Base-by-base conservation (phyloP, 371 early-diverging fungal genomes). In the Basidiobolus meristosporus region DNA sequence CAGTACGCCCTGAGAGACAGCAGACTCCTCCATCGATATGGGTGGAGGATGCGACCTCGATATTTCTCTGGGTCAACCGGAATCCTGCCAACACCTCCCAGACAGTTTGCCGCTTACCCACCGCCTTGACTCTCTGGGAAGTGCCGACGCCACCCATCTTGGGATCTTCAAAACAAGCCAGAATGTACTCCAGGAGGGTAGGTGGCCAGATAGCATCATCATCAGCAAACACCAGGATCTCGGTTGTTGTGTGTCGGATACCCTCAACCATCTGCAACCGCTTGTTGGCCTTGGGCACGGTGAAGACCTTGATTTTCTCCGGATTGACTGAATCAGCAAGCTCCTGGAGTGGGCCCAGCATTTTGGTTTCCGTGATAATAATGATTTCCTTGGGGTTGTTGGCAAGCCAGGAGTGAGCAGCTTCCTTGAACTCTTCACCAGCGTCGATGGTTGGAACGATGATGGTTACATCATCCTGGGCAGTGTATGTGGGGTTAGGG, bases 1-100 rank as follows among this genome's bases (percentile, higher is more conserved):
- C 80, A 9, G 80, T 79, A n/a, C 80, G 60, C 12, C 80, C 80
- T 1, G 77, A 77, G 15, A 79, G 51, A 46, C 80, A 79, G 40
- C 77, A 79, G 9, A 77, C 71, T 16, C 80, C 80, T 26, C 77
- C 80, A 41, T 79, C 80, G 30, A 79, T 79, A 44, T 79, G 76
- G 0, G 80, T 75, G 7, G 76, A 70, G 1, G 80, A 66, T 2
- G 77, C 76, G 39, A 77, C 72, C 43, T 79, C 80, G 38, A 79
- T 74, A 39, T 79, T 79, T 26, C 80, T 66, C 46, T 76, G 67
- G 29, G 77, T 68, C 34, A 79, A 52, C 21, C 80, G 69, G 47
- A 68, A 79, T 0, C 75, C 77, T 1, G 80, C 73, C 5, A 79
- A 50, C 15, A 77, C 69, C 41, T 79, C 77, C 80, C 80, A 79